These are phyloP conservation scores for Emmonsiellopsis sp. DNA, from an alignment of 2,329 filamentous ascomycete genomes.

Conservation along the genomic window DNA sequence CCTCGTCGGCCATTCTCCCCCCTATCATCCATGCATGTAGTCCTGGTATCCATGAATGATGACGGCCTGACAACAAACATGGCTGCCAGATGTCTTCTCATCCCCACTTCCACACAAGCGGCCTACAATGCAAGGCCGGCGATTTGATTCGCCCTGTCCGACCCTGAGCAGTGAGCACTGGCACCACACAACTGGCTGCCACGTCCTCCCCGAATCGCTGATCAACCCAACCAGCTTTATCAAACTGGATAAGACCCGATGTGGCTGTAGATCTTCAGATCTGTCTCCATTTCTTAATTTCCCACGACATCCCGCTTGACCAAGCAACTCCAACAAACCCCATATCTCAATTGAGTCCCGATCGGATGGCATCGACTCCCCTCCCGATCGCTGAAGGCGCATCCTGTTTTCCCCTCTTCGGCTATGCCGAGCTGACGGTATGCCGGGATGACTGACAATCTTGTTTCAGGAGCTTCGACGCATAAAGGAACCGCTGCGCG, in stretches of 20 bases:
- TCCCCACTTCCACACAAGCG: too few relatives aligned
- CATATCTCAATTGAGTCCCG: neutral
- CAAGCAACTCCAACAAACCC: neutral
- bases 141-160: neutral
- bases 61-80: too few relatives aligned
- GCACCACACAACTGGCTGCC: constrained; percentile 1
- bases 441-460: neutral
- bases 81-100: too few relatives aligned
- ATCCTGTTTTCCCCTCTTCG: neutral
- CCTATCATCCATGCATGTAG: too few relatives aligned
- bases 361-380: neutral
- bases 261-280: constrained; percentile 3
- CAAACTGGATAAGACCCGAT: neutral
- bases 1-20: too few relatives aligned
- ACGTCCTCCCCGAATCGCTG: neutral
- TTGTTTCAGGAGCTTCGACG: neutral
- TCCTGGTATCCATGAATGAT: too few relatives aligned
- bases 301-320: neutral
- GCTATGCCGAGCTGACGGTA: neutral
- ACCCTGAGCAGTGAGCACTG: neutral
- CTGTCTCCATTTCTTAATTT: neutral
- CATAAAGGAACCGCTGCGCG: neutral
- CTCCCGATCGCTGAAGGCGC: neutral
- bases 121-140: neutral
- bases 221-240: neutral